phyloP scores from a whole-genome alignment of 768 basidiomycete species.

The Hericium alpestre region DNA sequence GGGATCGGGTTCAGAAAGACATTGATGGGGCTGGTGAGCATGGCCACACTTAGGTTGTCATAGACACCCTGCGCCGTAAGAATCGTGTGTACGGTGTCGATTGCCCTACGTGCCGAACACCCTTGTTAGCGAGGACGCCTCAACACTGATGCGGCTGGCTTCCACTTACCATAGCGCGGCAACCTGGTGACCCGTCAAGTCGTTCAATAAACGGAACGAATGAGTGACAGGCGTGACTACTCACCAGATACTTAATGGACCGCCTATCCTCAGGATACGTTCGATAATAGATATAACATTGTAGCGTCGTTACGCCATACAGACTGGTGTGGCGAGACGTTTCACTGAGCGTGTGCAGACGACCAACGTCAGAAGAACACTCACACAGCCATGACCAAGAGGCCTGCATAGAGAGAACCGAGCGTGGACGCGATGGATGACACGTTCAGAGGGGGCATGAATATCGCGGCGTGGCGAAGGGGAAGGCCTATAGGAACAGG shows the following conservation, averaged over 20 bases:
- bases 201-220: not conserved
- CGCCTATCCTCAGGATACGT: not conserved
- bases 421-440: not conserved
- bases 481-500: no score
- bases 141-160: not conserved
- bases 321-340: not conserved
- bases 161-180: not conserved
- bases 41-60: not conserved
- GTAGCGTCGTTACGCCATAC: not conserved
- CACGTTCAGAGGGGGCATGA: no score
- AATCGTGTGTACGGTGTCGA: not conserved
- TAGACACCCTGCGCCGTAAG: not conserved
- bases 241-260: not conserved
- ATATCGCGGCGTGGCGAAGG: no score
- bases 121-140: not conserved
- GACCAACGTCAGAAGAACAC: not conserved
- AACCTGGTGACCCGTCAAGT: not conserved
- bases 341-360: not conserved
- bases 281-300: not conserved
- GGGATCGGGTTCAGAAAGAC: no score
- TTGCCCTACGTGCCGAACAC: not conserved
- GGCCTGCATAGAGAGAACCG: not conserved
- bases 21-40: no score
- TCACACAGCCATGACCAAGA: not conserved
- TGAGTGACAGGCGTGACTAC: not conserved